Conservation (phyloP, 1,139 yeast species). For the Geotrichum klebahnii region DNA sequence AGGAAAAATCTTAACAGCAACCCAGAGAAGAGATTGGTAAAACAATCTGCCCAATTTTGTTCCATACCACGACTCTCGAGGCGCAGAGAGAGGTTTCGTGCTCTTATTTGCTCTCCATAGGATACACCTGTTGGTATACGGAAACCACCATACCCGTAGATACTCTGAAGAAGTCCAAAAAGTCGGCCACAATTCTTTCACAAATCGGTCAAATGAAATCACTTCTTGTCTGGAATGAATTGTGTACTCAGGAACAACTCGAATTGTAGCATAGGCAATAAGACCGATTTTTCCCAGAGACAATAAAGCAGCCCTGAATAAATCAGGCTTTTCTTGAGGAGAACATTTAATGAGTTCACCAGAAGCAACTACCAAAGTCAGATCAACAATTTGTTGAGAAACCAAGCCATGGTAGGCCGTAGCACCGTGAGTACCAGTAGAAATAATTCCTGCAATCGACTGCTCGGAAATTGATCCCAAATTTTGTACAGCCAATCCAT, state of each 20-base stretch:
- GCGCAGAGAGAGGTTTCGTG: constrained; percentile 58
- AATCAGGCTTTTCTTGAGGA: constrained; percentile 58
- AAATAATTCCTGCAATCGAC: constrained; percentile 86
- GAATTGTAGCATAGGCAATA: constrained; percentile 79
- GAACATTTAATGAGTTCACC: constrained; percentile 74
- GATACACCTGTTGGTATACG: constrained; percentile 79
- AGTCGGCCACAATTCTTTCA: constrained; percentile 52
- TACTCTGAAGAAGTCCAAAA: constrained; percentile 90
- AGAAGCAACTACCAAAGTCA: constrained; percentile 58
- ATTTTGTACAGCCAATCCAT: constrained; percentile 79
- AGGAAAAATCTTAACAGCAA: constrained; percentile 70
- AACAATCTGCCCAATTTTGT: constrained; percentile 70
- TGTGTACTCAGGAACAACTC: constrained; percentile 80
- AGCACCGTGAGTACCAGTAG: constrained; percentile 96
- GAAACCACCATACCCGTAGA: constrained; percentile 96
- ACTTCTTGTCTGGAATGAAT: constrained; percentile 79
- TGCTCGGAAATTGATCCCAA: constrained; percentile 93
- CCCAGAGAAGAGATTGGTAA: constrained; percentile 74
- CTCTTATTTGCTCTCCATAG: constrained; percentile 85
- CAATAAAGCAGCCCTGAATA: constrained; percentile 79
- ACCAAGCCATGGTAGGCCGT: constrained; percentile 89
- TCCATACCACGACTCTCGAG: constrained; percentile 82
- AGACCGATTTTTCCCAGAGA: constrained; percentile 91
- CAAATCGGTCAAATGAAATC: constrained; percentile 64
- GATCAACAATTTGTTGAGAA: constrained; percentile 77